Percentiles rank a stretch among this genome's conserved stretches.
These are phyloP conservation scores for Capsicum pubescens DNA, from an alignment of 257 asterid species.

Conservation along the genomic window DNA sequence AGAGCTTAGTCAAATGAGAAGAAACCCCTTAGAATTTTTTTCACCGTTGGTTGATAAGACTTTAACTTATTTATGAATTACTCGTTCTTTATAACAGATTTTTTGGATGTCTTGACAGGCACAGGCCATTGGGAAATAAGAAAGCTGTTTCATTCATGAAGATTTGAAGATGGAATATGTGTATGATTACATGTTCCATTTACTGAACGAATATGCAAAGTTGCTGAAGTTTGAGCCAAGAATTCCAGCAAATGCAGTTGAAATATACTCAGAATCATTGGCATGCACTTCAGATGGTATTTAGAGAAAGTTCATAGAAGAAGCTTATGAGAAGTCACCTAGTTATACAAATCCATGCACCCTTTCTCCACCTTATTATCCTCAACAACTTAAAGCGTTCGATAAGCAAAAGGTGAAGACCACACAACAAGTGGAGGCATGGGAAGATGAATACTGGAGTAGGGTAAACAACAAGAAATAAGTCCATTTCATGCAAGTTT, in stretches of 20 bases:
- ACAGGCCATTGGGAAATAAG: constrained; percentile 4
- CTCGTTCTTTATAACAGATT: background rate
- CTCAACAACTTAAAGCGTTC: background rate
- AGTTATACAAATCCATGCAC: background rate
- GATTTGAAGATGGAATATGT: constrained; percentile 26
- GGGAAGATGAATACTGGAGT: constrained; percentile 11
- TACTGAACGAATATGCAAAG: constrained; percentile 25
- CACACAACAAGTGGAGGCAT: background rate
- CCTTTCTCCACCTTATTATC: constrained; percentile 22
- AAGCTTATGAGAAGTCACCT: background rate
- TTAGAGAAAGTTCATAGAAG: background rate
- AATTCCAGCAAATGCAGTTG: background rate
- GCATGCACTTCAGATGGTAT: background rate
- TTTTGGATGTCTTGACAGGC: background rate
- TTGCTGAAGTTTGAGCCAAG: constrained; percentile 20
- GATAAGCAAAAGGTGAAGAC: background rate
- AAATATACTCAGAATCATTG: constrained; percentile 1
- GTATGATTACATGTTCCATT: constrained; percentile 28
- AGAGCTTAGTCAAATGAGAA: background rate
- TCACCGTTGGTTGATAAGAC: background rate
- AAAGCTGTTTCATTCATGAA: constrained; percentile 14
- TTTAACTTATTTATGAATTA: background rate
- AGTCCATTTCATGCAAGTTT: no score
- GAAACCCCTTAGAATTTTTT: no score
- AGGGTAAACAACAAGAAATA: background rate